Conservation (phyloP, 2,329 filamentous ascomycete genomes). For the Onygenales sp. region DNA sequence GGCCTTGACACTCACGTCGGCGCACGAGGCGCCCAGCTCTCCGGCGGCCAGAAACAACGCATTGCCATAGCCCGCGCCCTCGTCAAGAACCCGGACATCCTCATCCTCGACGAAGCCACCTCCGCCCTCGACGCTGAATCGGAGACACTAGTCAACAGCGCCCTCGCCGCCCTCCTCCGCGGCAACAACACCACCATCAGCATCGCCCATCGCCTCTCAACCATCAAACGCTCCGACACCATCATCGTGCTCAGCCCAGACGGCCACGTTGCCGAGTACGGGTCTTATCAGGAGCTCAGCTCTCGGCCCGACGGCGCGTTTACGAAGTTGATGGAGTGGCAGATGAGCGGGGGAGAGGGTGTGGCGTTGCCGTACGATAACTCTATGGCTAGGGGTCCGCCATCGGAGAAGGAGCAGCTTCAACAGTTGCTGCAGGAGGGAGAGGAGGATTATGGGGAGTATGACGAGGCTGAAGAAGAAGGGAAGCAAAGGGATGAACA, state of each 20-base stretch:
- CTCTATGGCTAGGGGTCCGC: conserved; percentile 21
- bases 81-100: conserved; percentile 90
- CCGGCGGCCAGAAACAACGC: conserved; percentile 92
- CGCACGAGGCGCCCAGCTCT: conserved; percentile 83
- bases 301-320: conserved; percentile 71
- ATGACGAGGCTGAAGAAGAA: conserved; percentile 20
- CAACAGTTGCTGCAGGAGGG: conserved; percentile 31
- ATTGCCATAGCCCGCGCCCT: conserved; percentile 94
- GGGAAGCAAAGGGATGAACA: conserved; percentile 6
- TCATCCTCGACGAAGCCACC: conserved; percentile 94
- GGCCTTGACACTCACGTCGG: conserved; percentile 92
- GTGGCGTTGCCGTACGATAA: conserved; percentile 5
- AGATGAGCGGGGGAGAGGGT: conserved; percentile 74
- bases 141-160: conserved; percentile 91
- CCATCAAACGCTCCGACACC: conserved; percentile 88
- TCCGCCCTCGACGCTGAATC: conserved; percentile 93
- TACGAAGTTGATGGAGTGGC: conserved; percentile 96
- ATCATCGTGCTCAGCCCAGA: conserved; percentile 86
- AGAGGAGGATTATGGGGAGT: conserved; percentile 23
- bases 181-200: conserved; percentile 94
- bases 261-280: conserved; percentile 83
- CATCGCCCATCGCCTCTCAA: conserved; percentile 90
- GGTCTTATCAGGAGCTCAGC: conserved; percentile 69
- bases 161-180: conserved; percentile 67
- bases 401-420: conserved; percentile 43